Evolutionary conservation across 768 basidiomycete species (phyloP), one percentile per base, ranked within the genome.

Genomic region (Termitomyces sp.): DNA sequence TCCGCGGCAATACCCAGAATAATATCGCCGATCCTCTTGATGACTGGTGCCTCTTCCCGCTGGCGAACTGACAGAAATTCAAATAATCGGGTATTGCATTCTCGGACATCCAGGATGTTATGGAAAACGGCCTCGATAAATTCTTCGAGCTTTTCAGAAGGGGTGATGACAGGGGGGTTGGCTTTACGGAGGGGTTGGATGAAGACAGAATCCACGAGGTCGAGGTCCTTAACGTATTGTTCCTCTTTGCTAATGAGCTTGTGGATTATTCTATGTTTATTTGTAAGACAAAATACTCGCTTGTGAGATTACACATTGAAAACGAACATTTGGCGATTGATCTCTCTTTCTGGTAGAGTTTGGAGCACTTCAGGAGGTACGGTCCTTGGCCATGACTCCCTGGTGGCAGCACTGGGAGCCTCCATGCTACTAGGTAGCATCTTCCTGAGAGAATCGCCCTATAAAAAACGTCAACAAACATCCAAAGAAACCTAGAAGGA

Each of bases 211-310:
- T 96, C 92, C 55, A 98, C 83, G 3, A 88, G 83, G 55, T 93
- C 86, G 18, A 99, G 83, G 70, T 99, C 96, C 51, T 88, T 85
- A 55, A 94, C 78, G 69, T 96, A 97, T 70, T 94, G 89, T 66
- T 92, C 88, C 73, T 98, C 97, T 64, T 94, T 90, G 68, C 83
- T 84, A 66, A 98, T 90, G 56, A 96, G 85, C 73, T 94, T 94
- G 71, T 90, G 89, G 61, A 99, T 96, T 70, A 81, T 94, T 73
- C 84, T 85, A 32, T 54, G 46, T 56, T 20, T 39, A 7, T 36
- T 33, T 13, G 24, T 58, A 32, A 63, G 59, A 51, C 39, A 32
- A 39, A 61, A 42, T 22, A 55, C 32, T 54, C 22, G 8, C 20
- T 55, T 15, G 4, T 20, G n/a, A 12, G 4, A 35, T 20, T 18